phyloP scores from a whole-genome alignment of 331 rosid species.

The Pyracantha coccinea region DNA sequence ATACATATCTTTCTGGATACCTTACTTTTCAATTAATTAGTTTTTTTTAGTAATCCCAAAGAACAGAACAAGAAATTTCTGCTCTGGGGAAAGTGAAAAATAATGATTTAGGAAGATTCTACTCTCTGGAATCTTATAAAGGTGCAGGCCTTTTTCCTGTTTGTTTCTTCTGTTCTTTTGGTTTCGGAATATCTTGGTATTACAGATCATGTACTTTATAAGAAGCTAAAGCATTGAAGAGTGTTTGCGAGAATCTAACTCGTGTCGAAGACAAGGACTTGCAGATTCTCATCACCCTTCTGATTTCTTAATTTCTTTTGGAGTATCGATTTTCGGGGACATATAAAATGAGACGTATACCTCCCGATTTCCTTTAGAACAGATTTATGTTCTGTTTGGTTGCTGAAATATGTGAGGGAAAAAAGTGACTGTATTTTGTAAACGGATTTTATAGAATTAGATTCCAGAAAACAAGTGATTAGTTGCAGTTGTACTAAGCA shows the following conservation, averaged over 20 bases:
- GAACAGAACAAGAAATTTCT: not conserved
- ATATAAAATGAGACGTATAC: too few relatives aligned
- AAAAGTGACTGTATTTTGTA: not conserved
- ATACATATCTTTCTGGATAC: not conserved
- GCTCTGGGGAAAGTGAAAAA: not conserved
- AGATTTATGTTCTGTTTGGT: not conserved
- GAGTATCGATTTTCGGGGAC: not conserved
- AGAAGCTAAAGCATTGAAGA: not conserved
- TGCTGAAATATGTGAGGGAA: not conserved
- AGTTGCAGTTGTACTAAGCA: not conserved
- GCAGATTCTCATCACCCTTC: not conserved
- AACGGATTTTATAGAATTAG: not conserved
- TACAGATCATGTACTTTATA: not conserved
- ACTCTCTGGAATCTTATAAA: slow-evolving; percentile 7
- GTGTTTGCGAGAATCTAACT: slow-evolving; percentile 5
- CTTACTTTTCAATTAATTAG: not conserved
- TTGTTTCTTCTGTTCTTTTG: not conserved
- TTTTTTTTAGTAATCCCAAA: not conserved
- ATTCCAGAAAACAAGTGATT: not conserved
- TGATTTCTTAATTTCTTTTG: not conserved
- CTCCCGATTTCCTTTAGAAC: not conserved
- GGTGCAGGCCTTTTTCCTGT: not conserved
- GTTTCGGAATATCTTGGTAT: not conserved
- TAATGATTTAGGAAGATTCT: not conserved
- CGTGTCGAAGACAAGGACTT: not conserved